Conservation (phyloP, 2,329 filamentous ascomycete genomes). For the Cladobotryum mycophilum region DNA sequence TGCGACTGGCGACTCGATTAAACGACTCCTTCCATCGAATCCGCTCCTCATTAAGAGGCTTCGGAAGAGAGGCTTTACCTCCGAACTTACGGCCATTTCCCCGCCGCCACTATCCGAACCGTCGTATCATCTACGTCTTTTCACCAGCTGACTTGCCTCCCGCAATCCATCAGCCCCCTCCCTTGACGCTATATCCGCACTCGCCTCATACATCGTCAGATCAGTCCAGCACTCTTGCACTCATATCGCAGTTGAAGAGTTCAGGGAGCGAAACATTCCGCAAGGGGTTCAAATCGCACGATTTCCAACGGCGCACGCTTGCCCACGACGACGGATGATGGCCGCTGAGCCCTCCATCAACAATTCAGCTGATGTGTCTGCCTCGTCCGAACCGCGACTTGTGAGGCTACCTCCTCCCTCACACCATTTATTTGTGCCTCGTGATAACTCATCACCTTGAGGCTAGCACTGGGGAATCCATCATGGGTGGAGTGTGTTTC, state of each 20-base stretch:
- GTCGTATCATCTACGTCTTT: background rate
- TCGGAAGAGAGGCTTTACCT: conserved; percentile 11
- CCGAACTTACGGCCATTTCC: conserved; percentile 5
- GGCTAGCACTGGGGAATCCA: conserved; percentile 10
- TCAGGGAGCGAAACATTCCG: background rate
- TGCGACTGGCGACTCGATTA: conserved; percentile 15
- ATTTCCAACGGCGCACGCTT: conserved; percentile 26
- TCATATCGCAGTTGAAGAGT: background rate
- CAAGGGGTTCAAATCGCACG: background rate
- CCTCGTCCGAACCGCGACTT: conserved; percentile 39
- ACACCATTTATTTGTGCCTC: conserved; percentile 3
- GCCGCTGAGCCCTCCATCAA: conserved; percentile 54
- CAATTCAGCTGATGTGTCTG: conserved; percentile 48
- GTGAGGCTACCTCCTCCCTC: conserved; percentile 25
- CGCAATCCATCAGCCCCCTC: conserved; percentile 5
- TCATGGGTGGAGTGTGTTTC: conserved; percentile 7
- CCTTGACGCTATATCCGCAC: conserved; percentile 1
- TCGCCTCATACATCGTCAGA: background rate
- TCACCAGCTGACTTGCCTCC: conserved; percentile 1
- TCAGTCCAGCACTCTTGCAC: background rate
- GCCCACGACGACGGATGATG: conserved; percentile 52
- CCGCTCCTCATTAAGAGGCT: conserved; percentile 12
- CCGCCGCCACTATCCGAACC: background rate
- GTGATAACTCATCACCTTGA: background rate
- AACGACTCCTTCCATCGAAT: conserved; percentile 14